phyloP scores from a whole-genome alignment of 1,284 basidiomycete species.

The Trichosporon asahii region DNA sequence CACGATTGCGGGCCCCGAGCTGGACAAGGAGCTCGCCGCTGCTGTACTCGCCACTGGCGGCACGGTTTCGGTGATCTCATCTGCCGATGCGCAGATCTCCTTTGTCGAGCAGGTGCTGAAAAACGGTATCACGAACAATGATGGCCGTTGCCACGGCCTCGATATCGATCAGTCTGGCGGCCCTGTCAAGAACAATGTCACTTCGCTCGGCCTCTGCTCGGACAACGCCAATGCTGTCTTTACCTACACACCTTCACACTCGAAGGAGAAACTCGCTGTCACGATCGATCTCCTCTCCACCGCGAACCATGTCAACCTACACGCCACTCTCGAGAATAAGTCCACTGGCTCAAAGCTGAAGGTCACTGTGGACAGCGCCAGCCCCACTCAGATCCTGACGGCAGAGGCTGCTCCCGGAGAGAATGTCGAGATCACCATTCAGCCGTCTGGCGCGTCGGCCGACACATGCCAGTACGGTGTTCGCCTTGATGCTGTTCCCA shows the following conservation, averaged over 20 bases:
- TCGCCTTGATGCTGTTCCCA: background rate
- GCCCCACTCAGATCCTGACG: background rate
- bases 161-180: background rate
- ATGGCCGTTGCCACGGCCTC: slow-evolving; percentile 11
- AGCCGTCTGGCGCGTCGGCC: background rate
- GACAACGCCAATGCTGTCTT: slow-evolving; percentile 8
- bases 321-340: slow-evolving; percentile 2
- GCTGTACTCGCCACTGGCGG: slow-evolving; percentile 14
- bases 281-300: slow-evolving; percentile 12
- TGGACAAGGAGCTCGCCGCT: slow-evolving; percentile 10
- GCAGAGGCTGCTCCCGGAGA: background rate
- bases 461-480: slow-evolving; percentile 14
- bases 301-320: slow-evolving; percentile 9
- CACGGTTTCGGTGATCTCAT: background rate
- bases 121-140: slow-evolving; percentile 19
- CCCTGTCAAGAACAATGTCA: slow-evolving; percentile 13
- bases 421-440: slow-evolving; percentile 7
- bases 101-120: slow-evolving; percentile 13
- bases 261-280: slow-evolving; percentile 7
- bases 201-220: slow-evolving; percentile 17
- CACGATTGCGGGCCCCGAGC: background rate
- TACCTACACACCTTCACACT: slow-evolving; percentile 9
- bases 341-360: slow-evolving; percentile 1
- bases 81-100: background rate
- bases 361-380: slow-evolving; percentile 5